Conservation (phyloP, 2,329 filamentous ascomycete genomes). For the Beauveria varroae region DNA sequence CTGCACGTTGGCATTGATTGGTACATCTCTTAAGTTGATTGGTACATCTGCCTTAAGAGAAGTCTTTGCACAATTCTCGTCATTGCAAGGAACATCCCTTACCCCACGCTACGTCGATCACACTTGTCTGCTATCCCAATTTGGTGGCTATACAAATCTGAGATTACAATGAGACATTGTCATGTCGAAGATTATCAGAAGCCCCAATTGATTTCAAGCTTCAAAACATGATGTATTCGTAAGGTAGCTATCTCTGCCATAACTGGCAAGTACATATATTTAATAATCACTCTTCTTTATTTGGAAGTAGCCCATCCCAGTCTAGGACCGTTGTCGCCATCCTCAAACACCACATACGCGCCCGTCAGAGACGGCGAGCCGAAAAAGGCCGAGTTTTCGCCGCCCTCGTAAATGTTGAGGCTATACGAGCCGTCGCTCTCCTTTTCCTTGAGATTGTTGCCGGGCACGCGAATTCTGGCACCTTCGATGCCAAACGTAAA, state of each 20-base stretch:
- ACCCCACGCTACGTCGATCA: too few species aligned
- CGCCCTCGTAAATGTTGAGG: background rate
- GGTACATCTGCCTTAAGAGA: too few species aligned
- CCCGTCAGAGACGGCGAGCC: constrained; percentile 6
- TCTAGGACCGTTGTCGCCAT: background rate
- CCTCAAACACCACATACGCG: constrained; percentile 6
- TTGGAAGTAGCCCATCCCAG: constrained; percentile 3
- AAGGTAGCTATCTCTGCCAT: background rate
- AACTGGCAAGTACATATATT: background rate
- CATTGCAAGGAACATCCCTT: too few species aligned
- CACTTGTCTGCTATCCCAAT: too few species aligned
- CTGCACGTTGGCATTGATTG: too few species aligned
- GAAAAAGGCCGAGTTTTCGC: background rate
- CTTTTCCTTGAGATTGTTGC: constrained; percentile 17
- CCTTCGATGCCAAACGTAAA: constrained; percentile 48
- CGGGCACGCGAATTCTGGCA: constrained; percentile 48
- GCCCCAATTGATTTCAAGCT: too few species aligned
- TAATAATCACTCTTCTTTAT: background rate
- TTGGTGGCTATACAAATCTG: too few species aligned
- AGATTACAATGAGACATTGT: too few species aligned
- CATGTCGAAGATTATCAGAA: background rate
- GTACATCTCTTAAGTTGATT: too few species aligned
- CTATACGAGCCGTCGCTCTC: background rate
- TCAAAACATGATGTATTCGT: background rate
- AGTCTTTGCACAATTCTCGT: too few species aligned